Percentiles rank a stretch among this genome's conserved stretches.
Evolutionary conservation across 2,329 filamentous ascomycete species (phyloP).

Genomic region (Penicillium sp.): DNA sequence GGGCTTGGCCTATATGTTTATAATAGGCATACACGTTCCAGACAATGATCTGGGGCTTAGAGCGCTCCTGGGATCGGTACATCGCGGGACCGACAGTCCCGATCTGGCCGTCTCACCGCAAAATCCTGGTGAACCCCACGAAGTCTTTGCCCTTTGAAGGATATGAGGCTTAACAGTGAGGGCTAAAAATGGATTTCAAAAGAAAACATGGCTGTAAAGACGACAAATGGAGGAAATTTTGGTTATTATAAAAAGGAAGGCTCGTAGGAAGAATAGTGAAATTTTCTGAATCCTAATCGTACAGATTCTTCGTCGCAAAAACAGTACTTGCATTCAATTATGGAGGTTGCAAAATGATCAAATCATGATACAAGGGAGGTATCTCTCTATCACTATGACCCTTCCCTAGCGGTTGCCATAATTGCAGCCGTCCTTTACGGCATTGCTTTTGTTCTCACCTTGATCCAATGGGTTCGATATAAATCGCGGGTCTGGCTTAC

Average conservation of each 20-base stretch:
- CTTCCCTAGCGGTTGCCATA: slow-evolving; percentile 34
- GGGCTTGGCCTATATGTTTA: neutral
- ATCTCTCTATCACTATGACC: slow-evolving; percentile 31
- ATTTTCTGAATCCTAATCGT: no score
- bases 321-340: neutral
- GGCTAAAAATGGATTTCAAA: no score
- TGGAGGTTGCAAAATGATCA: neutral
- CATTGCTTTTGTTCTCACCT: slow-evolving; percentile 28
- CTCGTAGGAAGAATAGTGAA: no score
- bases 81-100: neutral
- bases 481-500: slow-evolving; percentile 37
- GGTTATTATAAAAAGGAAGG: no score
- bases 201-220: no score
- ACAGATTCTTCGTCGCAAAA: no score
- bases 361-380: neutral
- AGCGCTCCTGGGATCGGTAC: neutral
- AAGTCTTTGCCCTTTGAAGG: neutral
- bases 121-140: neutral
- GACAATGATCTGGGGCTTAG: neutral
- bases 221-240: no score
- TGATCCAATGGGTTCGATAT: slow-evolving; percentile 39
- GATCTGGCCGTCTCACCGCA: neutral
- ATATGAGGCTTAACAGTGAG: neutral
- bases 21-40: neutral
- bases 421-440: slow-evolving; percentile 34